Evolutionary conservation across 441 rosid species (phyloP).

Genomic region (Aquilaria agallochum): DNA sequence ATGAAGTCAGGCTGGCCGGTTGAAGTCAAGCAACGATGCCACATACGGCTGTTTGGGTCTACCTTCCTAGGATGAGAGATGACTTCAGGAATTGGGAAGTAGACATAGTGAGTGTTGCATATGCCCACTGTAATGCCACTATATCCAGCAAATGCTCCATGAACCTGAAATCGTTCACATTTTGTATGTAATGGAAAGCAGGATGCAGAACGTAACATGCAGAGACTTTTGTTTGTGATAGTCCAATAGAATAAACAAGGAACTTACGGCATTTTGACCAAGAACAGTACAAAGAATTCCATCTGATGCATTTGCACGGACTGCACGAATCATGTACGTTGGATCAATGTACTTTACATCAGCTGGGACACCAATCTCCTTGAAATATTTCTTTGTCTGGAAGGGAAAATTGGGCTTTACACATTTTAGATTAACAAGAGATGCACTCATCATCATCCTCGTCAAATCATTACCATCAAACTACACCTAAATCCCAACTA

Average conservation of each 20-base stretch:
- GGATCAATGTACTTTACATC: conserved; percentile 98
- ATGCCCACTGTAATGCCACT: conserved; percentile 91
- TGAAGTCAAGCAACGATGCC: conserved; percentile 99
- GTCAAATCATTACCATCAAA: too few relatives aligned
- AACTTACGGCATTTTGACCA: conserved; percentile 96
- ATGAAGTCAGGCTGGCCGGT: conserved; percentile 94
- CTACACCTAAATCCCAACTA: too few relatives aligned
- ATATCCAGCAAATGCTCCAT: conserved; percentile 96
- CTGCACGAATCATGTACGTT: conserved; percentile 96
- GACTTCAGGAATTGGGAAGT: conserved; percentile 90
- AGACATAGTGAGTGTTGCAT: conserved; percentile 90
- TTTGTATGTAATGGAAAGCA: too few relatives aligned
- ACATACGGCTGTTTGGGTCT: conserved; percentile 95
- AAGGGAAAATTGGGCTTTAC: conserved; percentile 3
- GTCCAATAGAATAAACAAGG: neutral
- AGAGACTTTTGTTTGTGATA: too few relatives aligned
- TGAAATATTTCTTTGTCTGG: conserved; percentile 77
- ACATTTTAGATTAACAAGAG: too few relatives aligned
- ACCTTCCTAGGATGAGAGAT: conserved; percentile 77
- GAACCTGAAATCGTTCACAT: conserved; percentile 53
- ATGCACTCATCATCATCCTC: too few relatives aligned
- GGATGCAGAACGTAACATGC: too few relatives aligned
- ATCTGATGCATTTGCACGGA: conserved; percentile 97
- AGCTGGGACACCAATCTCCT: conserved; percentile 58
- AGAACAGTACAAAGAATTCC: conserved; percentile 92